These are phyloP conservation scores for Ganoderma lingzhi DNA, from an alignment of 1,284 basidiomycete genomes.

Conservation along the genomic window DNA sequence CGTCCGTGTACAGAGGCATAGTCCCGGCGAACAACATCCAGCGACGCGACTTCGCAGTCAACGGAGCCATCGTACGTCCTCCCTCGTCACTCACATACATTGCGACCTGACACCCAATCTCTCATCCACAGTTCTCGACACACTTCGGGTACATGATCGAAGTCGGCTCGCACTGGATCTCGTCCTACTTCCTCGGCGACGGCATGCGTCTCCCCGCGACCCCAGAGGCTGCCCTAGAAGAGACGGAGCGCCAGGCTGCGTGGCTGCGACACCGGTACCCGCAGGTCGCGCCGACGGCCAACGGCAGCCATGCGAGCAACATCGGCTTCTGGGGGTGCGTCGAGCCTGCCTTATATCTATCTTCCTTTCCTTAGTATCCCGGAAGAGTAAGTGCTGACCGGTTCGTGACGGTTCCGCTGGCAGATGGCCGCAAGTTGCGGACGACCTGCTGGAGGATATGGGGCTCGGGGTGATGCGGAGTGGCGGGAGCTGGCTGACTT, in stretches of 20 bases:
- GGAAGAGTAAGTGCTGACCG: not conserved
- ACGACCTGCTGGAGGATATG: slow-evolving; percentile 68
- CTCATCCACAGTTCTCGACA: not conserved
- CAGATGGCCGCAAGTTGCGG: slow-evolving; percentile 66
- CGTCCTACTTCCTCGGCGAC: slow-evolving; percentile 66
- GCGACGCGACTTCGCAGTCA: slow-evolving; percentile 65
- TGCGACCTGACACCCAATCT: not conserved
- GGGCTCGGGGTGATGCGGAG: slow-evolving; percentile 55
- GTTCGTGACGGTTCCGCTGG: not conserved
- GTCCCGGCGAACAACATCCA: slow-evolving; percentile 62
- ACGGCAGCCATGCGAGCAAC: slow-evolving; percentile 54
- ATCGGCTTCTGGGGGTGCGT: slow-evolving; percentile 56
- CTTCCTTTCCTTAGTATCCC: not conserved
- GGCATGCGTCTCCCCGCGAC: slow-evolving; percentile 55
- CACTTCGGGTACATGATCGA: slow-evolving; percentile 64
- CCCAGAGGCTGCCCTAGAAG: slow-evolving; percentile 50
- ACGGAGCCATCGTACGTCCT: slow-evolving; percentile 59
- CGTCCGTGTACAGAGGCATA: not conserved
- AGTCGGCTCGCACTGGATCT: slow-evolving; percentile 67
- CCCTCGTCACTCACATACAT: too few relatives aligned
- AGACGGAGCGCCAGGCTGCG: slow-evolving; percentile 51
- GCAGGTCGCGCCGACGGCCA: slow-evolving; percentile 50
- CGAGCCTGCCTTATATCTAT: not conserved
- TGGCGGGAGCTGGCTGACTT: slow-evolving; percentile 67
- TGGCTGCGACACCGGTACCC: slow-evolving; percentile 64